Conservation (phyloP, 169 alveolate species). For the Besnoitia besnoiti region DNA sequence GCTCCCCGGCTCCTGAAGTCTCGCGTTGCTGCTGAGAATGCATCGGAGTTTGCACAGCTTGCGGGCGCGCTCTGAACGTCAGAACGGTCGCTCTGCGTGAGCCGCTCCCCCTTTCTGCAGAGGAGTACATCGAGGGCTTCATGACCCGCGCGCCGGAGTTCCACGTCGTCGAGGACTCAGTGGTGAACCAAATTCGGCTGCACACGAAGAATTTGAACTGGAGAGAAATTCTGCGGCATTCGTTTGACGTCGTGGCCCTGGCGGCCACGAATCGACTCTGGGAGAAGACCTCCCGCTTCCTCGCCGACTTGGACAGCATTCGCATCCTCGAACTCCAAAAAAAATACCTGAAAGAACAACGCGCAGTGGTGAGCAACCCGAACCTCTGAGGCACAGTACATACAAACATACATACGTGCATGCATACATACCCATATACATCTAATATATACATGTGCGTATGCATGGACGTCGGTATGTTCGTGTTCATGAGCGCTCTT, state of each 20-base stretch:
- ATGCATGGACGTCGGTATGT: no score
- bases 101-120: background rate
- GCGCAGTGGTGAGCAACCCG: background rate
- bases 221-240: background rate
- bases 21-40: no score
- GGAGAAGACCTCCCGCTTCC: background rate
- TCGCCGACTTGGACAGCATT: background rate
- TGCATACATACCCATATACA: no score
- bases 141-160: background rate
- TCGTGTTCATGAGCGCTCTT: no score
- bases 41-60: no score
- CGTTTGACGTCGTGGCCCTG: background rate
- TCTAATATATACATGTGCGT: no score
- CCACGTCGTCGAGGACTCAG: background rate
- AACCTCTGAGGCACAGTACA: no score
- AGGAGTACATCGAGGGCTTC: slow-evolving; percentile 17
- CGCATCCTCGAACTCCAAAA: background rate
- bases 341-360: background rate
- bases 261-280: slow-evolving; percentile 27
- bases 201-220: background rate
- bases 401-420: no score
- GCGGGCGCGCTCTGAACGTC: no score
- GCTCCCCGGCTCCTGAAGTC: no score
- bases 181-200: background rate
- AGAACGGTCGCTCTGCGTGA: no score